Base-by-base conservation (phyloP, 495 filamentous ascomycete species). In the Tuber indicum region DNA sequence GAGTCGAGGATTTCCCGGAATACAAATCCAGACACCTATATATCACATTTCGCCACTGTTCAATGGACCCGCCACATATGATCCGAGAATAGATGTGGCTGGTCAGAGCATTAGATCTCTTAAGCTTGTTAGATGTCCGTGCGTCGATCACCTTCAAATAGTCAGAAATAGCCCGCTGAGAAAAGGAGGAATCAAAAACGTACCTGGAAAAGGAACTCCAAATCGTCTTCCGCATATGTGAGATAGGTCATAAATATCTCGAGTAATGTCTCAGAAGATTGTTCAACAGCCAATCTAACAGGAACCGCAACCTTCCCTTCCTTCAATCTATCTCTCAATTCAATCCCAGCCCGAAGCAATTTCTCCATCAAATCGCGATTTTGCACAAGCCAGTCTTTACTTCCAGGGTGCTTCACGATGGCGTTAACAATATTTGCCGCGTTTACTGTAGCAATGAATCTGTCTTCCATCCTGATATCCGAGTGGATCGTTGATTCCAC, bases 11-110 rank as follows among this genome's bases (percentile, higher is more conserved):
- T 73, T 91, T 91, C 41, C 90, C 89, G 43, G 92, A 90, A 83
- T 97, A 99, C 3, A 96, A 87, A 70, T 98, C 94, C 46, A 98
- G 89, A 81, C 93, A 97, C 62, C 93, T 90, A 83, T 94, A 90
- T 32, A 98, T 89, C 17, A 96, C 88, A 7, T 90, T 90, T 75
- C 92, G 91, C 87, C 94, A 94, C 83, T 94, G 97, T 58, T 98
- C 94, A 72, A 96, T 90, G 6, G 93, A 95, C 62, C 93, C 90
- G 80, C 88, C 94, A 76, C 88, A 91, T 62, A 98, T 93, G 81
- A 99, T 92, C 77, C 93, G 86, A 9, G 87, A 86, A 84, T 97
- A 98, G 78, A 99, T 93, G 84, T 94, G 95, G 23, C 88, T 86
- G 42, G 93, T 91, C 72, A 99, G 87, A 0, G 88, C 87, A 71